These are phyloP conservation scores for Piromyces sp. DNA, from an alignment of 192 early-diverging fungal genomes.

Conservation along the genomic window DNA sequence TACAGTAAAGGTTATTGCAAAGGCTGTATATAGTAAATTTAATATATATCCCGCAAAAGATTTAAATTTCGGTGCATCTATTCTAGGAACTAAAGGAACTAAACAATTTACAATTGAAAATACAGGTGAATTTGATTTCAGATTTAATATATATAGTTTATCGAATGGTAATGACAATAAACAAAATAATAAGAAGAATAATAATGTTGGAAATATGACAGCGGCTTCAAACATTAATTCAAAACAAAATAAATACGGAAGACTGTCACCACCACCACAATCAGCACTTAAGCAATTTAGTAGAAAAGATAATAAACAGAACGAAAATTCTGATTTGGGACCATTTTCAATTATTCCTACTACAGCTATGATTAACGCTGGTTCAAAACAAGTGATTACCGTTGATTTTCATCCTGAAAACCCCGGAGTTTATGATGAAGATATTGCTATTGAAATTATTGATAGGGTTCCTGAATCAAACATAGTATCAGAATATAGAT, in stretches of 20 bases:
- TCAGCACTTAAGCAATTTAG: constrained; percentile 10
- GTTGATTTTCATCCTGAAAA: constrained; percentile 43
- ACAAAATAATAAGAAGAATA: constrained; percentile 12
- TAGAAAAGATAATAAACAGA: constrained; percentile 30
- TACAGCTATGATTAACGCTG: constrained; percentile 20
- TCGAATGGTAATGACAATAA: constrained; percentile 15
- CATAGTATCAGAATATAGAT: constrained; percentile 23
- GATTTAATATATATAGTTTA: constrained; percentile 33
- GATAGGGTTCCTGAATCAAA: constrained; percentile 27
- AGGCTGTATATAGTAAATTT: constrained; percentile 39
- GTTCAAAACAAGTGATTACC: constrained; percentile 30
- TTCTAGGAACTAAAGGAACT: constrained; percentile 33
- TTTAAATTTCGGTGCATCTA: constrained; percentile 40
- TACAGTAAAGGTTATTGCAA: constrained; percentile 27
- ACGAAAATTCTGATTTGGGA: constrained; percentile 35
- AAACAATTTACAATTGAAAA: constrained; percentile 40
- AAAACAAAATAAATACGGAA: constrained; percentile 13
- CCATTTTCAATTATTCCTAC: constrained; percentile 38
- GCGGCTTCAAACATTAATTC: constrained; percentile 6
- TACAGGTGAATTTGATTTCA: constrained; percentile 43
- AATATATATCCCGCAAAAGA: constrained; percentile 30
- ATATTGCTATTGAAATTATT: constrained; percentile 32
- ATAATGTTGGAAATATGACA: constrained; percentile 13
- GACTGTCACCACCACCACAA: constrained; percentile 16
- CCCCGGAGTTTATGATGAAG: constrained; percentile 37